Evolutionary conservation across 495 filamentous ascomycete genomes (phyloP).

Genomic region (Penicillium subrubescens): DNA sequence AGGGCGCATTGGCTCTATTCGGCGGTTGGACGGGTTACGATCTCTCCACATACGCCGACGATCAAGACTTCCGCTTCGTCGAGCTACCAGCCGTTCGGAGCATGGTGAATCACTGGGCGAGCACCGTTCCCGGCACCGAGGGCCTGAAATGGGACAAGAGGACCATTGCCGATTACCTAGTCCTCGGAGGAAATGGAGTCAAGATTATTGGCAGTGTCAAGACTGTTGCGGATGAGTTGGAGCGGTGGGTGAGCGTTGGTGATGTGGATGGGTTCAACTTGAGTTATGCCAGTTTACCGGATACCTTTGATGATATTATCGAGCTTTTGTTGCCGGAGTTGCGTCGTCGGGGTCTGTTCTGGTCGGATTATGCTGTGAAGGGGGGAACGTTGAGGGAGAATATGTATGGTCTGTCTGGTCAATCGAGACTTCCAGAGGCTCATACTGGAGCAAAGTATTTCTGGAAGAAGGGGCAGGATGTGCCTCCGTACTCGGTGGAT

Average conservation of each 20-base stretch:
- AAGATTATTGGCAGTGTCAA: conserved; percentile 58
- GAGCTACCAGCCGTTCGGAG: conserved; percentile 59
- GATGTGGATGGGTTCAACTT: conserved; percentile 68
- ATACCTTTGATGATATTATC: conserved; percentile 66
- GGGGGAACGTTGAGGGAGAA: conserved; percentile 52
- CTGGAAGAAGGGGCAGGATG: conserved; percentile 43
- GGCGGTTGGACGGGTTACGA: conserved; percentile 60
- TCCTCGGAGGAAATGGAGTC: conserved; percentile 58
- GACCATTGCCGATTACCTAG: conserved; percentile 62
- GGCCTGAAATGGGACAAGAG: conserved; percentile 62
- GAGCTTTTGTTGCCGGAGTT: conserved; percentile 49
- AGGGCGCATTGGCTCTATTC: conserved; percentile 57
- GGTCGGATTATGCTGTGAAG: conserved; percentile 45
- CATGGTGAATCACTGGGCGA: conserved; percentile 46
- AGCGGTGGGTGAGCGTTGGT: conserved; percentile 60
- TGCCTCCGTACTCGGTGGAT: conserved; percentile 29
- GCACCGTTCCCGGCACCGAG: conserved; percentile 41
- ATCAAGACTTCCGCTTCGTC: conserved; percentile 58
- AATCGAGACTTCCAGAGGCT: conserved; percentile 40
- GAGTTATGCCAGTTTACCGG: conserved; percentile 60
- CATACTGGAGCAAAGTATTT: conserved; percentile 50
- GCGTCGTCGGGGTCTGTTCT: conserved; percentile 48
- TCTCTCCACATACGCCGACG: conserved; percentile 48
- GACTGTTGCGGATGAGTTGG: conserved; percentile 62
- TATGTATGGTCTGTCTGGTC: conserved; percentile 38